Percentiles rank a stretch among this genome's conserved stretches.
Conservation (phyloP, 306 rosid genomes). For the Malus sylvestris region DNA sequence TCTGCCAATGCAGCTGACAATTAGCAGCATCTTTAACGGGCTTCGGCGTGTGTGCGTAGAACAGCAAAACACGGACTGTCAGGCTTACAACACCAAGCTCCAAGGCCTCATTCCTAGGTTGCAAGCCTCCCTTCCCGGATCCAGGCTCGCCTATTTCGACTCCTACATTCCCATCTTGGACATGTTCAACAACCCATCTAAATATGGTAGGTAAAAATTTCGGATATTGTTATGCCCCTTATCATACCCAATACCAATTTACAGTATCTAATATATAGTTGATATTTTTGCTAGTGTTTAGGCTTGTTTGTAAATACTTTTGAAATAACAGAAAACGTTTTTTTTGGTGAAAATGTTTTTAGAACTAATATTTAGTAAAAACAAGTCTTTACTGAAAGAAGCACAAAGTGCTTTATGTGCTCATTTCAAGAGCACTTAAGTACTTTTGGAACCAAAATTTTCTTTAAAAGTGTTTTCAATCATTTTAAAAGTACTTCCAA, state of each 20-base stretch:
- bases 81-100: constrained; percentile 36
- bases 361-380: too few species aligned
- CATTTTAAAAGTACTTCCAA: too few species aligned
- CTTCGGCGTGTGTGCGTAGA: constrained; percentile 21
- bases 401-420: too few species aligned
- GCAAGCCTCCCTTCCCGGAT: constrained; percentile 18
- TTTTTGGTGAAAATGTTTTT: too few species aligned
- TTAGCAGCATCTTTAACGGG: constrained; percentile 6
- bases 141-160: constrained; percentile 29
- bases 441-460: too few species aligned
- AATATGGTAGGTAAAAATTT: constrained; percentile 17
- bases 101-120: constrained; percentile 8
- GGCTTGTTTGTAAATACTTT: too few species aligned
- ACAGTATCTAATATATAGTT: not conserved
- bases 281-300: too few species aligned
- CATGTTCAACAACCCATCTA: constrained; percentile 27
- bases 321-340: too few species aligned
- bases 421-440: too few species aligned
- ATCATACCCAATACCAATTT: not conserved
- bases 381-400: too few species aligned
- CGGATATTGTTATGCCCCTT: not conserved
- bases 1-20: constrained; percentile 22
- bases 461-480: too few species aligned
- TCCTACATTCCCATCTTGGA: constrained; percentile 25
- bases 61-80: constrained; percentile 21